Base-by-base conservation (phyloP, 2,329 filamentous ascomycete species). In the Ceratocystis lukuohia region DNA sequence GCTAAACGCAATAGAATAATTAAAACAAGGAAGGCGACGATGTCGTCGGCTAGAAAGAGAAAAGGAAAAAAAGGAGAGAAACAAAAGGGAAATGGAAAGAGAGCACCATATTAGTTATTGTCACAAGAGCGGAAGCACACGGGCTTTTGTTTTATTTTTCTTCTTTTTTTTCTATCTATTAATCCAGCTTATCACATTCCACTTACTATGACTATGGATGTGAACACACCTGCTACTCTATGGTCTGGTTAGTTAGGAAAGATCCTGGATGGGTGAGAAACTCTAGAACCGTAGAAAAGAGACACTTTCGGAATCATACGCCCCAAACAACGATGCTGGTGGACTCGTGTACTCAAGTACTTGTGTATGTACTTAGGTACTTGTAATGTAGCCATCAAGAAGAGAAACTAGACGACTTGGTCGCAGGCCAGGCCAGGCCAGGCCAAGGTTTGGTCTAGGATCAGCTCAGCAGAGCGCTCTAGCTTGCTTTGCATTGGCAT, bases 401-500 rank as follows among this genome's bases (percentile, higher is more conserved):
- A n/a, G 25, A n/a, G 33, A 45, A 44, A 17, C 33, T 37, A 41
- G 57, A 37, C 15, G n/a, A 17, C 8, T 33, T 15, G 53, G 53
- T 28, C 20, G 30, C 28, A 17, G 41, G 30, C 59, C 25, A 62
- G 53, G 33, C 33, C 33, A 37, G 33, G 33, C 37, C 37, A 37
- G 33, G 33, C 8, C 33, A 37, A 10, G 37, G 37, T 37, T 37
- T 37, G 10, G 53, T 59, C 28, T 25, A n/a, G 53, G 53, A 33
- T 59, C 53, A 59, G 53, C 53, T 59, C 53, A 59, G 53, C 53
- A 59, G 5, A 17, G 53, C 53, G 53, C 53, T 30, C 33, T 59
- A 33, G 28, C 53, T 59, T 59, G 53, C 53, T 59, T 59, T 30
- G 53, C 25, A 59, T 59, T 30, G 53, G 53, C 28, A 59, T 59